A percentile compares a stretch with the other conserved stretches of the same genome.
These are phyloP conservation scores for Larix sibirica DNA, from an alignment of 83 land plant genomes.

Conservation along the genomic window DNA sequence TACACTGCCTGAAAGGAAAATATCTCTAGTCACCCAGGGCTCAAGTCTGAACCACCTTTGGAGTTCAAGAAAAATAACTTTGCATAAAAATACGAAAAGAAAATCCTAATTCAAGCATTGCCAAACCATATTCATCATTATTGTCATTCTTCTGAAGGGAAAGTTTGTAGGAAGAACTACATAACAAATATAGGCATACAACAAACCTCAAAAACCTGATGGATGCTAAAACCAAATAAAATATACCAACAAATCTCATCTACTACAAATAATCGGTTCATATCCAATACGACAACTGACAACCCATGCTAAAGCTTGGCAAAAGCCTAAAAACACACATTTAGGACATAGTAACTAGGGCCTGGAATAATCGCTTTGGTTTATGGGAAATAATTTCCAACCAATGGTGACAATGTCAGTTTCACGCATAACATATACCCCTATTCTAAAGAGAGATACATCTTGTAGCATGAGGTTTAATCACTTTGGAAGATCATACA, in stretches of 20 bases:
- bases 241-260: not conserved
- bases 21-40: not conserved
- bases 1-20: not conserved
- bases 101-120: not conserved
- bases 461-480: not conserved
- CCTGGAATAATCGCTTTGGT: not conserved
- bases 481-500: not conserved
- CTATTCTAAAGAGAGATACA: not conserved
- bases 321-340: not conserved
- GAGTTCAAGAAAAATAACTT: not conserved
- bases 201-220: not conserved
- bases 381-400: no score
- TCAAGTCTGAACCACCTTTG: no score
- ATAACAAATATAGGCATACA: not conserved
- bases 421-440: not conserved
- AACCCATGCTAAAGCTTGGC: not conserved
- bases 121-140: not conserved
- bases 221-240: not conserved
- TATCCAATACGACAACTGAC: not conserved
- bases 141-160: no score
- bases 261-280: not conserved
- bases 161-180: constrained; percentile 1
- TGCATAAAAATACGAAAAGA: not conserved
- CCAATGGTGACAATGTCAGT: no score
- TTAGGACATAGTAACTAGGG: not conserved